Evolutionary conservation across 2,329 filamentous ascomycete genomes (phyloP).

Genomic region (Scedosporium minutisporum): DNA sequence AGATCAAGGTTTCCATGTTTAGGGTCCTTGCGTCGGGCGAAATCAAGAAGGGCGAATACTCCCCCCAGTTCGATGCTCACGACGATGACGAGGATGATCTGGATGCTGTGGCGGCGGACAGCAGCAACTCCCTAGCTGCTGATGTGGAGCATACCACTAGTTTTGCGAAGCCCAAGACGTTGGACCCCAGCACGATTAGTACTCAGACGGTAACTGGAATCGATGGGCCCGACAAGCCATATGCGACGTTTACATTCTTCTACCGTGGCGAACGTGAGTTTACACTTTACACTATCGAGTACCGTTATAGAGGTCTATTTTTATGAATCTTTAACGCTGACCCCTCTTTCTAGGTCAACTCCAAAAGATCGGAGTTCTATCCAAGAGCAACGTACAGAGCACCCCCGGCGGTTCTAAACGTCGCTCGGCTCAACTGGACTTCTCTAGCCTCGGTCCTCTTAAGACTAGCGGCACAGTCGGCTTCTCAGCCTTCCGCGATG

Average conservation of each 20-base stretch:
- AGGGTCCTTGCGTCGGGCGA: conserved; percentile 90
- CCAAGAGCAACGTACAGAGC: conserved; percentile 55
- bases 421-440: conserved; percentile 74
- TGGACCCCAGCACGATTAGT: conserved; percentile 95
- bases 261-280: conserved; percentile 87
- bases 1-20: conserved; percentile 97
- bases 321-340: background rate
- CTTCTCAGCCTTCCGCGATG: conserved; percentile 79
- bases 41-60: conserved; percentile 97
- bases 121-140: conserved; percentile 48
- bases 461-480: conserved; percentile 83
- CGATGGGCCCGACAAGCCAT: conserved; percentile 90
- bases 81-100: conserved; percentile 76
- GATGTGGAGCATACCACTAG: conserved; percentile 96
- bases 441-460: conserved; percentile 73
- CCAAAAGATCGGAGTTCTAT: conserved; percentile 87
- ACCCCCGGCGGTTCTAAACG: conserved; percentile 58
- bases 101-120: conserved; percentile 6
- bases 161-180: conserved; percentile 90
- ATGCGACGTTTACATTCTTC: conserved; percentile 95
- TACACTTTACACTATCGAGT: background rate
- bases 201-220: conserved; percentile 99
- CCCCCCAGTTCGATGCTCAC: conserved; percentile 92
- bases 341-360: conserved; percentile 62
- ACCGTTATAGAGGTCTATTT: background rate